Base-by-base conservation (phyloP, 1,284 basidiomycete species). In the Neolentinus lepideus region DNA sequence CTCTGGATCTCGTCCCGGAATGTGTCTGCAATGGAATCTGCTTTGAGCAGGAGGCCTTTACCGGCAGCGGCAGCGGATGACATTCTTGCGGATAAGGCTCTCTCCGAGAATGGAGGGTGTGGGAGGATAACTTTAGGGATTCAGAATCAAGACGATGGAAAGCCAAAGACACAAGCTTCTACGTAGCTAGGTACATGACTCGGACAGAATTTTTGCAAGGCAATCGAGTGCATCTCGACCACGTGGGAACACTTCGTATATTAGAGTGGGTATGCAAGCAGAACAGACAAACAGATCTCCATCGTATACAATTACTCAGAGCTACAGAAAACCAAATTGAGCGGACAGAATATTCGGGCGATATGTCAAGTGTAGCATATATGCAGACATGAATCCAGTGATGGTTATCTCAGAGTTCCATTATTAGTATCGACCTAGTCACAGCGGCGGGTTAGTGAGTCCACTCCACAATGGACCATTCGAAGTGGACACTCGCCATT, bases 31-130 rank as follows among this genome's bases (percentile, higher is more conserved):
- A 92, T 83, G 19, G 77, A 69, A 63, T 90, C 88, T 0, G 85
- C 85, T 63, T 90, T 90, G 59, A 91, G 75, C 2, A 92, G 77
- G 25, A 91, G 68, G 19, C 89, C 89, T 69, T 89, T 88, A 21
- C 84, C 82, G 46, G 6, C 8, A 43, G 38, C 16, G 16, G 38
- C 19, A 31, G 29, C 29, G 6, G 29, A 31, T 31, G 29, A 4
- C 29, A 31, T 31, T 31, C n/a, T 31, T 31, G 12, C 29, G 29
- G 29, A 12, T 6, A 12, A 31, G 29, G 29, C 6, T 31, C 29
- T 4, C 12, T 31, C 29, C 6, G 4, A 31, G 29, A 31, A 31
- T 31, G 29, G 4, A 6, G 29, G 29, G 29, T 12, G 6, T 6
- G 29, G 6, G 12, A 31, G 29, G 6, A 31, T 12, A 6, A 31